Base-by-base conservation (phyloP, 2,329 filamentous ascomycete genomes). In the Raffaelea albimanens region DNA sequence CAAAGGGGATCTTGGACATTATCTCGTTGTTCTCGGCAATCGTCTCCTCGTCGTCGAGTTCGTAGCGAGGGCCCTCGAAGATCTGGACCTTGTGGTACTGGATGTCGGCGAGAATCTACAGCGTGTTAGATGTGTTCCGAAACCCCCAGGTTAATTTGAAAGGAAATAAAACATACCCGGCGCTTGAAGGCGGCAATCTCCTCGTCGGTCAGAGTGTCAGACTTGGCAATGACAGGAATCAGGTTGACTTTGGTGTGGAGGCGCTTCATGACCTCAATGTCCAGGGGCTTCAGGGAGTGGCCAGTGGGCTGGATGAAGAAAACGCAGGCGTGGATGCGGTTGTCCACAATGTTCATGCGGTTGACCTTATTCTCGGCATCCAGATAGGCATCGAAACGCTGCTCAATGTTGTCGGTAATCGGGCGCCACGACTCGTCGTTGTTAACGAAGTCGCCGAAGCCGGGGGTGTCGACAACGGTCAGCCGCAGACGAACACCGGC, bases 361-460 rank as follows among this genome's bases (percentile, higher is more conserved):
- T 98, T 98, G 67, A 98, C 89, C 81, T 97, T 98, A 82, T 98
- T 98, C 80, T 98, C 93, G 41, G 93, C 91, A 70, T 98, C 93
- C 51, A 98, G 78, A 69, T 97, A 98, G 46, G 93, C 90, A 69
- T 98, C 93, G 63, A 93, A 98, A 58, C 93, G 87, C 78, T 95
- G 89, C 77, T 98, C 93, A 62, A 98, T 97, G 77, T 97, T 97
- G 76, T 98, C 93, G 60, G 96, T 85, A 70, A 98, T 98, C 49
- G 93, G 93, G 63, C 93, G 83, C 93, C 93, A 98, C 23, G 93
- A 98, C 71, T 97, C 93, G 61, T 97, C 93, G 65, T 98, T 98
- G 84, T 98, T 98, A 64, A 98, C 93, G 63, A 97, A 98, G 71
- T 98, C 93, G 62, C 93, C 93, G 60, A 98, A 98, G 54, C 93